A percentile compares a stretch with the other conserved stretches of the same genome.
These are phyloP conservation scores for Globisporangium orthogonon DNA, from an alignment of 352 stramenopile genomes.

Conservation along the genomic window DNA sequence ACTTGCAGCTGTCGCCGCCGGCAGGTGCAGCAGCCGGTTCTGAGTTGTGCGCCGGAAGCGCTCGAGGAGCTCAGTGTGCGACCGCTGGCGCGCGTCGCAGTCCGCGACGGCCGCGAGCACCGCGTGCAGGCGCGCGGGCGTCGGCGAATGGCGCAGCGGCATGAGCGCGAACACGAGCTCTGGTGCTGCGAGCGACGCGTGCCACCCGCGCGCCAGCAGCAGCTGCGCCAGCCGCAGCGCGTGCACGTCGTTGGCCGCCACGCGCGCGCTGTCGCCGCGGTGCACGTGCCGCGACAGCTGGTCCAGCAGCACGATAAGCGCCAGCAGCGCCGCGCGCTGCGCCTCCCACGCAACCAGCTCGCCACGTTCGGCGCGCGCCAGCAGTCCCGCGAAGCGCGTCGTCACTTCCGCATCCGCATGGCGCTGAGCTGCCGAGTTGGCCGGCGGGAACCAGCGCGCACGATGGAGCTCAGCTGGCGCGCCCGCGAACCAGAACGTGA, in stretches of 20 bases:
- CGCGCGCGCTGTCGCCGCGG: constrained; percentile 23
- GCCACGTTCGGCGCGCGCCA: constrained; percentile 22
- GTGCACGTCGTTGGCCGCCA: constrained; percentile 39
- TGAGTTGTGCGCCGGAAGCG: constrained; percentile 84
- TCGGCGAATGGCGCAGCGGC: constrained; percentile 78
- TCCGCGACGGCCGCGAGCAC: constrained; percentile 50
- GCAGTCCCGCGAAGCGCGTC: background rate
- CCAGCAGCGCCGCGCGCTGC: constrained; percentile 40
- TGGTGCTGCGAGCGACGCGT: constrained; percentile 40
- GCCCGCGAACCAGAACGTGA: constrained; percentile 62
- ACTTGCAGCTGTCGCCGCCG: background rate
- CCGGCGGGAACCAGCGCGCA: constrained; percentile 56
- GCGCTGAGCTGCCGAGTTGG: constrained; percentile 42
- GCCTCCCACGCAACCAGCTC: constrained; percentile 47
- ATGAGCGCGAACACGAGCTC: constrained; percentile 82
- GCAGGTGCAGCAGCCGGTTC: constrained; percentile 53
- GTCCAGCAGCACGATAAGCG: constrained; percentile 82
- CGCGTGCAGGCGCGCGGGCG: constrained; percentile 37
- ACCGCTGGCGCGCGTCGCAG: constrained; percentile 32
- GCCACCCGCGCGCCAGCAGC: constrained; percentile 40
- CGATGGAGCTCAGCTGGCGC: constrained; percentile 43
- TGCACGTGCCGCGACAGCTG: constrained; percentile 84
- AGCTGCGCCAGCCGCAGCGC: constrained; percentile 36
- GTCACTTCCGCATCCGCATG: constrained; percentile 34
- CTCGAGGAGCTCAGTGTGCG: constrained; percentile 58